Conservation (phyloP, 2,329 filamentous ascomycete genomes). For the Xenoacremonium recifei region DNA sequence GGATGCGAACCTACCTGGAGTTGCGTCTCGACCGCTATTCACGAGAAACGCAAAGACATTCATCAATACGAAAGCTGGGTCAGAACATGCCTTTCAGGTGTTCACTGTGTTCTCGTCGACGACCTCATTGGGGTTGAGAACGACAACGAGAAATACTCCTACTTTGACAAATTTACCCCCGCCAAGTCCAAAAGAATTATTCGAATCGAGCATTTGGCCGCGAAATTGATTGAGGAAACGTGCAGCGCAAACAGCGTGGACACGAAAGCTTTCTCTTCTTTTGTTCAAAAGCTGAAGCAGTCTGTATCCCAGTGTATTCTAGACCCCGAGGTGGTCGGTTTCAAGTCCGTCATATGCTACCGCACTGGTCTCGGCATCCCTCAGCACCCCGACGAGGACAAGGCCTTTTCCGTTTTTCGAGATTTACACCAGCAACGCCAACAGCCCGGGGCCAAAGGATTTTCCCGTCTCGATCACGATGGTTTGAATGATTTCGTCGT, state of each 20-base stretch:
- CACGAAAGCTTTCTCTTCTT: conserved; percentile 29
- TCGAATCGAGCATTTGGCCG: conserved; percentile 72
- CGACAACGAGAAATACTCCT: conserved; percentile 57
- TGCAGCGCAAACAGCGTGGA: conserved; percentile 30
- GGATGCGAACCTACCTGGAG: conserved; percentile 64
- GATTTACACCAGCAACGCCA: conserved; percentile 30
- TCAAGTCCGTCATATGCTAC: conserved; percentile 84
- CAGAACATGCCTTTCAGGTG: conserved; percentile 65
- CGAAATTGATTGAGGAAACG: conserved; percentile 54
- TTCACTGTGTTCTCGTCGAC: conserved; percentile 74
- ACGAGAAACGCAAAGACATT: conserved; percentile 31
- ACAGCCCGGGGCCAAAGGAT: conserved; percentile 22
- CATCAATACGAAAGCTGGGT: conserved; percentile 57
- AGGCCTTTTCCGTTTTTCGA: conserved; percentile 37
- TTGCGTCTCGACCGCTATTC: conserved; percentile 44
- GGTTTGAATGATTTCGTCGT: conserved; percentile 70
- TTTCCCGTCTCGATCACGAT: conserved; percentile 59
- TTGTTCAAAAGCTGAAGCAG: conserved; percentile 35
- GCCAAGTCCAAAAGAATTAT: conserved; percentile 70
- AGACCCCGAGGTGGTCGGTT: conserved; percentile 69
- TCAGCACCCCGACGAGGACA: conserved; percentile 39
- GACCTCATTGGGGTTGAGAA: conserved; percentile 63
- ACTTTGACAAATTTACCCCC: conserved; percentile 65
- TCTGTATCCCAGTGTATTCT: conserved; percentile 56
- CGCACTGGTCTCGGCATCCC: conserved; percentile 68